Evolutionary conservation across 2,329 filamentous ascomycete species (phyloP), one percentile per base, ranked within the genome.

Genomic region (Trichoderma gracile): DNA sequence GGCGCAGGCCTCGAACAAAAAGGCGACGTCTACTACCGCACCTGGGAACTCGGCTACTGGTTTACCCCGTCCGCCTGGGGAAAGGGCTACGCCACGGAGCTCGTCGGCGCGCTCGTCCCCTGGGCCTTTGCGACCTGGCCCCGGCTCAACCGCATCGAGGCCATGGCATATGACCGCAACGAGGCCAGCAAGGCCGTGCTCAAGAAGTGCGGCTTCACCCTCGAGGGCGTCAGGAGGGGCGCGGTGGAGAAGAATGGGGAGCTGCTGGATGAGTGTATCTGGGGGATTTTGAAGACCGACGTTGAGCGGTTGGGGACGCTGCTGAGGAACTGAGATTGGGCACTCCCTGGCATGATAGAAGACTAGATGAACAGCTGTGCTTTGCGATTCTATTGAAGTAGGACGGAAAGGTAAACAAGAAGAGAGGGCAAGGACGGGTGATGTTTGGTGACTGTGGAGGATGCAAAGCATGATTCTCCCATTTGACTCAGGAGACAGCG

Each of bases 41-140:
- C 77, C 5, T 76, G 77, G 69, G 81, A 84, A 73, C 12, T 84
- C 0, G 82, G 81, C 6, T 85, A 84, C 73, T 83, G 79, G 78
- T 42, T 81, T 21, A 78, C 74, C 1, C 73, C 72, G 46, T 68
- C 72, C 4, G 71, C 74, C 54, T 81, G 81, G 82, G 80, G 82
- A 0, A 75, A 74, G 21, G 82, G 82, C 1, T 76, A 81, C 60
- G 77, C 74, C 56, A 78, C 74, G 1, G 79, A 78, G 67, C 79
- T 77, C n/a, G 65, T 76, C 3, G 55, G 42, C 3, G 79, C 66
- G 0, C 76, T 83, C 57, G 69, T 72, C 21, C 69, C 67, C 21
- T 84, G 81, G 80, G 73, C 76, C 4, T 83, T 85, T 65, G 71
- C 72, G 55, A 75, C 71, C 12, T 76, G 79, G 59, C 76, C 78